A percentile compares a stretch with the other conserved stretches of the same genome.
Evolutionary conservation across 2,329 filamentous ascomycete genomes (phyloP).

Genomic region (Orbilia oligospora): DNA sequence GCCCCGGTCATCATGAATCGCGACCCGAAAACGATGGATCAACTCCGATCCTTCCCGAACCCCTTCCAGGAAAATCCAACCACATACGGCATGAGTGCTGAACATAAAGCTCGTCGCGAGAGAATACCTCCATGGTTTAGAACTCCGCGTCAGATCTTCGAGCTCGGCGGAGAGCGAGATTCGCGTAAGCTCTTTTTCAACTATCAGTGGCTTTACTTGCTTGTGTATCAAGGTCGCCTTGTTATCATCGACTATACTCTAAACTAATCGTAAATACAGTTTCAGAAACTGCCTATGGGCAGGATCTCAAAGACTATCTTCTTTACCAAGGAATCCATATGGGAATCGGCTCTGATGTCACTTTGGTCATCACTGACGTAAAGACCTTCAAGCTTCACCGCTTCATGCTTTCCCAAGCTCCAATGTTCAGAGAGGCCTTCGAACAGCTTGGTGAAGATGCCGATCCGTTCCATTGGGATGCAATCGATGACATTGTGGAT

Average conservation of each 20-base stretch:
- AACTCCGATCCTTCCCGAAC: not conserved
- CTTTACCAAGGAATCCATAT: constrained; percentile 44
- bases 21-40: not conserved
- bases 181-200: not conserved
- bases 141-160: constrained; percentile 6
- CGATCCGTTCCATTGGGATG: constrained; percentile 24
- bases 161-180: constrained; percentile 16
- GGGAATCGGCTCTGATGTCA: constrained; percentile 39
- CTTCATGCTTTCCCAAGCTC: constrained; percentile 49
- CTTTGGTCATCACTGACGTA: constrained; percentile 20
- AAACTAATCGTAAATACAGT: not conserved
- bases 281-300: constrained; percentile 1
- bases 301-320: constrained; percentile 50
- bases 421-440: constrained; percentile 41
- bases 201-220: no score
- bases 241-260: not conserved
- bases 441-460: constrained; percentile 10
- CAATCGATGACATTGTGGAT: constrained; percentile 41
- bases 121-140: not conserved
- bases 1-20: constrained; percentile 13
- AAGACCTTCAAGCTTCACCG: constrained; percentile 38
- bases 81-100: constrained; percentile 1
- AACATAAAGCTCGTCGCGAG: not conserved
- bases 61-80: not conserved
- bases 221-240: not conserved